phyloP scores from a whole-genome alignment of 441 rosid species.

The Adansonia rubrostipa region DNA sequence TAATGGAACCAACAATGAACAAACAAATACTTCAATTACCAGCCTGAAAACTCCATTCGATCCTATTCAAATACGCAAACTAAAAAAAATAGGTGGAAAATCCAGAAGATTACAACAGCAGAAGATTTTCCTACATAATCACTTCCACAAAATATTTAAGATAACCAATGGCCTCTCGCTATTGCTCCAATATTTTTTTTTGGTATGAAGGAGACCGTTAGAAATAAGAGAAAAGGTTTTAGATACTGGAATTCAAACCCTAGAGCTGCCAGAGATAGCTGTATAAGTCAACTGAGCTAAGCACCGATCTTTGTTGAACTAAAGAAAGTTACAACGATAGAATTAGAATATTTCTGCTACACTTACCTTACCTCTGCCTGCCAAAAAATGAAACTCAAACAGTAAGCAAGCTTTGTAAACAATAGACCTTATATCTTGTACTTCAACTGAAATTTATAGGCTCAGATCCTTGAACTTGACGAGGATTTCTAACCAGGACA shows the following conservation, averaged over 20 bases:
- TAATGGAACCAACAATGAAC: constrained; percentile 17
- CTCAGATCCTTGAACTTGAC: not conserved
- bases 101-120: constrained; percentile 19
- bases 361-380: not conserved
- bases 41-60: constrained; percentile 24
- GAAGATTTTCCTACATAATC: not conserved
- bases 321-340: not conserved
- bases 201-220: too few species aligned
- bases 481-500: not conserved
- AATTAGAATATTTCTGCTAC: not conserved
- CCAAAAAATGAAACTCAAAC: not conserved
- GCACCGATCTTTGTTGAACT: not conserved
- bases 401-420: not conserved
- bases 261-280: too few species aligned
- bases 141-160: not conserved
- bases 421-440: not conserved
- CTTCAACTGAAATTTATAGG: not conserved
- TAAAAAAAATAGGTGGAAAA: constrained; percentile 4
- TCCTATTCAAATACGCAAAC: constrained; percentile 23
- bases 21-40: constrained; percentile 13
- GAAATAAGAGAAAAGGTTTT: too few species aligned
- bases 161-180: constrained; percentile 18
- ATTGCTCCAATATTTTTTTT: not conserved
- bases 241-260: too few species aligned
- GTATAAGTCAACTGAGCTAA: not conserved